Evolutionary conservation across 305 asterid genomes (phyloP).

Genomic region (Plantago rigida): DNA sequence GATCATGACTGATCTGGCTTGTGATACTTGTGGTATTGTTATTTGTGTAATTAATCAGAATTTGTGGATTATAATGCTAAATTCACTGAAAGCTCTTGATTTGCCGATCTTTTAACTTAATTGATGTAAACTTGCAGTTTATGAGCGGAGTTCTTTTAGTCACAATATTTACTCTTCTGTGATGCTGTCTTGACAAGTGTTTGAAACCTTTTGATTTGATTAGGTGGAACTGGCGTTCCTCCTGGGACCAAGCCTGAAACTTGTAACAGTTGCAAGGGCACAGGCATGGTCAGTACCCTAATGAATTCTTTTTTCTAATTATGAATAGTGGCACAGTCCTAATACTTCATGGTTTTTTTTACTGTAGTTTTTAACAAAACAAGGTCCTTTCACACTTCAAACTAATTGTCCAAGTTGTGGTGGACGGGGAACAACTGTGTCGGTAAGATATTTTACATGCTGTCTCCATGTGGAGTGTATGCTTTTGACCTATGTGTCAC

Average conservation of each 20-base stretch:
- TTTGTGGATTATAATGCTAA: slow-evolving; percentile 13
- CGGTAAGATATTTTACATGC: slow-evolving; percentile 45
- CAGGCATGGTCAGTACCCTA: slow-evolving; percentile 64
- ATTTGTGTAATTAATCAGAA: slow-evolving; percentile 5
- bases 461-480: slow-evolving; percentile 12
- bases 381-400: slow-evolving; percentile 58
- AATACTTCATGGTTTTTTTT: slow-evolving; percentile 10
- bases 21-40: slow-evolving; percentile 68
- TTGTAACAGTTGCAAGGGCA: slow-evolving; percentile 80
- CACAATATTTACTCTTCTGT: background rate
- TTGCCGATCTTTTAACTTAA: background rate
- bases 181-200: slow-evolving; percentile 7
- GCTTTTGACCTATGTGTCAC: background rate
- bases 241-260: slow-evolving; percentile 96
- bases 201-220: slow-evolving; percentile 18
- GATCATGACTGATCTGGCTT: slow-evolving; percentile 62
- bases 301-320: background rate
- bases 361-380: slow-evolving; percentile 46
- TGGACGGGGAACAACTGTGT: slow-evolving; percentile 72
- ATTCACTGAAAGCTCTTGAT: slow-evolving; percentile 12
- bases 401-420: slow-evolving; percentile 59
- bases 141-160: too few relatives aligned
- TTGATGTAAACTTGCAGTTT: background rate
- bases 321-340: slow-evolving; percentile 14
- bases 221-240: slow-evolving; percentile 98